phyloP scores from a whole-genome alignment of 495 filamentous ascomycete genomes.

The Penicillium canescens region DNA sequence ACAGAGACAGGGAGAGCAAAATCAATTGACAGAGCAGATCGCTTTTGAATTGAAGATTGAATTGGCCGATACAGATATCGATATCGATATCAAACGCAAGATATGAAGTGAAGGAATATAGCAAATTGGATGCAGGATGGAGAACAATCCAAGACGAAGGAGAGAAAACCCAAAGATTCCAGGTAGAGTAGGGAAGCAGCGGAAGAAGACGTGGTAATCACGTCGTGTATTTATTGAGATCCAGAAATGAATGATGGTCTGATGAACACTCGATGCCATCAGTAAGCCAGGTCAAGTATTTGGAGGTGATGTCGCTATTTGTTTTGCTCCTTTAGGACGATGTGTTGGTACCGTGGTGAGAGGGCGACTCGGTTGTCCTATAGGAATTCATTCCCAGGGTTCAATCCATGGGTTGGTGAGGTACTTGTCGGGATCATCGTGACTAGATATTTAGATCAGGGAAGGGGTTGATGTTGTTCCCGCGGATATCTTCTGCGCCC shows the following conservation, averaged over 20 bases:
- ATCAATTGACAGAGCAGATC: no score
- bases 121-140: neutral
- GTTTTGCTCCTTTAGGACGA: neutral
- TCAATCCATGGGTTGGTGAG: slow-evolving; percentile 3
- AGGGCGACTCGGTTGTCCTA: slow-evolving; percentile 7
- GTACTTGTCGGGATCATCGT: slow-evolving; percentile 19
- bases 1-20: no score
- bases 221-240: slow-evolving; percentile 24
- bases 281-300: slow-evolving; percentile 6
- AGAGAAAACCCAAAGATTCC: neutral
- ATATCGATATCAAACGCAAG: neutral
- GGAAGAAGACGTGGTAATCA: neutral
- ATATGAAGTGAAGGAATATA: slow-evolving; percentile 1
- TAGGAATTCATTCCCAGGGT: slow-evolving; percentile 19
- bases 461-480: neutral
- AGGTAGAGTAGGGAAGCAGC: neutral
- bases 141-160: neutral
- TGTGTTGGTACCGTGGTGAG: slow-evolving; percentile 10
- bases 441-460: slow-evolving; percentile 15
- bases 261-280: slow-evolving; percentile 30
- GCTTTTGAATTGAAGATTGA: neutral
- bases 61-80: neutral
- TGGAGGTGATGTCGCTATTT: slow-evolving; percentile 2
- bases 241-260: slow-evolving; percentile 6
- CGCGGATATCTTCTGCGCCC: slow-evolving; percentile 24